Evolutionary conservation across 2,329 filamentous ascomycete species (phyloP).

Genomic region (Sclerotinia minor): DNA sequence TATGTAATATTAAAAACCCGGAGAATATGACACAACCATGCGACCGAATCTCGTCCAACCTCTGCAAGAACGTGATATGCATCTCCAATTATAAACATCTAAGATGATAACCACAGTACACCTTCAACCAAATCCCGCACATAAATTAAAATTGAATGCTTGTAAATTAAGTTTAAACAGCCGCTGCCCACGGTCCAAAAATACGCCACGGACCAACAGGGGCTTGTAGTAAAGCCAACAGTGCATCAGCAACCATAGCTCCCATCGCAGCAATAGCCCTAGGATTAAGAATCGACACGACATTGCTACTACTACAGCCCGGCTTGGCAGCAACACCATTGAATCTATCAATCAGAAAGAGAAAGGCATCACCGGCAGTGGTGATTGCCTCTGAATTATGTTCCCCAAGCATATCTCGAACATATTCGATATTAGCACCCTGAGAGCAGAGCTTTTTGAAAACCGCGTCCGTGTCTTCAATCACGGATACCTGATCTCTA

Average conservation of each 20-base stretch:
- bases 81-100: neutral
- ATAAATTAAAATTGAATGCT: neutral
- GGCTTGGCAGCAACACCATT: constrained; percentile 12
- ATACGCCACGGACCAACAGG: neutral
- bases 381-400: constrained; percentile 45
- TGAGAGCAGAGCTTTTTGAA: constrained; percentile 46
- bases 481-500: constrained; percentile 47
- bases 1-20: constrained; percentile 7
- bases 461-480: constrained; percentile 48
- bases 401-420: constrained; percentile 47
- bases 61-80: neutral
- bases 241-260: neutral
- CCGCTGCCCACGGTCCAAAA: neutral
- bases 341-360: constrained; percentile 36
- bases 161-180: no score
- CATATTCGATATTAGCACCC: constrained; percentile 47
- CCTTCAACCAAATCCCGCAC: neutral
- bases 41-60: neutral
- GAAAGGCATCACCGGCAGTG: constrained; percentile 41
- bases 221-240: constrained; percentile 6
- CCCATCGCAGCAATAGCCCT: neutral
- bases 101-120: neutral
- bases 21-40: neutral
- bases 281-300: constrained; percentile 6
- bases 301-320: constrained; percentile 6